A percentile compares a stretch with the other conserved stretches of the same genome.
Evolutionary conservation across 2,329 filamentous ascomycete species (phyloP).

Genomic region (Talaromyces marneffei): DNA sequence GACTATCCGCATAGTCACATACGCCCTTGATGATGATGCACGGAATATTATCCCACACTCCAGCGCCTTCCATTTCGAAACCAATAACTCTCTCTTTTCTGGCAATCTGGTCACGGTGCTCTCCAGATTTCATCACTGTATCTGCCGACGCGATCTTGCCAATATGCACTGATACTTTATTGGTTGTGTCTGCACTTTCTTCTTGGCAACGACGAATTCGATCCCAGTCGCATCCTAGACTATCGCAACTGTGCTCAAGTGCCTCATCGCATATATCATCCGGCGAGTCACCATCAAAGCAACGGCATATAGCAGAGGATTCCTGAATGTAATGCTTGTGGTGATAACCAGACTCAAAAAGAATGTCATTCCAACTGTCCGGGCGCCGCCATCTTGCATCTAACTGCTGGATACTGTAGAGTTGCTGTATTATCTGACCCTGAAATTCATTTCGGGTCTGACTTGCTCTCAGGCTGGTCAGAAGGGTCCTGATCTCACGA

Average conservation of each 20-base stretch:
- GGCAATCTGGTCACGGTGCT: neutral
- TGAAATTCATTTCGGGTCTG: neutral
- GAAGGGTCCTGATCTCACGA: neutral
- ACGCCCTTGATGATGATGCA: slow-evolving; percentile 38
- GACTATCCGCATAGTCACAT: slow-evolving; percentile 31
- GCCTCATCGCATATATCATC: neutral
- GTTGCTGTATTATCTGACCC: neutral
- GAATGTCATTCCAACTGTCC: neutral
- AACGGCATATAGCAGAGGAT: neutral
- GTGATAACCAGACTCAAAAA: neutral
- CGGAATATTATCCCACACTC: slow-evolving; percentile 25
- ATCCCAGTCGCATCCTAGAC: neutral
- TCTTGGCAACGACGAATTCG: neutral
- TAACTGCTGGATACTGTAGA: neutral
- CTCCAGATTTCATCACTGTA: slow-evolving; percentile 3
- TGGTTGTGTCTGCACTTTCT: neutral
- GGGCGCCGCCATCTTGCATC: neutral
- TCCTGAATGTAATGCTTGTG: neutral
- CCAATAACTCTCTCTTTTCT: slow-evolving; percentile 14
- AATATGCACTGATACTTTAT: neutral
- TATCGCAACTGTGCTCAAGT: neutral
- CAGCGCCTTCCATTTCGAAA: slow-evolving; percentile 28
- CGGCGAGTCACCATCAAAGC: neutral
- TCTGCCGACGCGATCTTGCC: neutral
- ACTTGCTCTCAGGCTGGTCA: neutral